phyloP scores from a whole-genome alignment of 306 rosid species.

The Malus sylvestris region DNA sequence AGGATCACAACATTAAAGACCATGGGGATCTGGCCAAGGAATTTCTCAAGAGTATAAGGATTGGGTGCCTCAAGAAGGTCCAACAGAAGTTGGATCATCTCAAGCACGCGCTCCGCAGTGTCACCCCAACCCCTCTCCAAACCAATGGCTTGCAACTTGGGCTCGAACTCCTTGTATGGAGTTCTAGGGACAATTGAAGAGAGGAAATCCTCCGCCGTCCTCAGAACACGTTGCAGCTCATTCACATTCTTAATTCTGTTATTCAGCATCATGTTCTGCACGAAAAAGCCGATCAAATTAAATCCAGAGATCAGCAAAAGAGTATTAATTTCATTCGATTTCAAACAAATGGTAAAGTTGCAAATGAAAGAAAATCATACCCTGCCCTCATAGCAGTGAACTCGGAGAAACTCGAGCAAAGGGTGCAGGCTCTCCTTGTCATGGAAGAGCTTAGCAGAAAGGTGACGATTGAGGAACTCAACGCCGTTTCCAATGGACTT shows the following conservation, averaged over 20 bases:
- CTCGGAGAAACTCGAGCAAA: constrained; percentile 78
- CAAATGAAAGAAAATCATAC: constrained; percentile 22
- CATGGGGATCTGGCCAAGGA: constrained; percentile 94
- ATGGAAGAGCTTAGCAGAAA: constrained; percentile 95
- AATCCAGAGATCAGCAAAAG: background rate
- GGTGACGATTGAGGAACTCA: constrained; percentile 96
- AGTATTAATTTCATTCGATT: background rate
- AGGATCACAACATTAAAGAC: constrained; percentile 95
- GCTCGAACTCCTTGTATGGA: constrained; percentile 55
- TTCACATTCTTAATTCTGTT: constrained; percentile 73
- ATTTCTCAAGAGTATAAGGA: constrained; percentile 84
- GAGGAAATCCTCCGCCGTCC: constrained; percentile 83
- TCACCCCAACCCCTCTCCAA: constrained; percentile 98
- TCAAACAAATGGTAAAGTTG: background rate
- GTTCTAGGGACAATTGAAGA: constrained; percentile 45
- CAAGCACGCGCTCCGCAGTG: constrained; percentile 70
- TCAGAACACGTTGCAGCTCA: constrained; percentile 69
- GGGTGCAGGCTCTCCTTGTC: constrained; percentile 98
- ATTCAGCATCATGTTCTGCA: constrained; percentile 88
- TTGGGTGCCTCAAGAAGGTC: constrained; percentile 99
- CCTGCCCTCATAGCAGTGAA: constrained; percentile 89
- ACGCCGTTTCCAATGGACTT: constrained; percentile 97
- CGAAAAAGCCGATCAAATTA: background rate
- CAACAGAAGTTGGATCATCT: constrained; percentile 83
- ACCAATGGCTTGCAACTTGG: constrained; percentile 85